These are phyloP conservation scores for Phytophthora crassamura DNA, from an alignment of 352 stramenopile species.

Conservation along the genomic window DNA sequence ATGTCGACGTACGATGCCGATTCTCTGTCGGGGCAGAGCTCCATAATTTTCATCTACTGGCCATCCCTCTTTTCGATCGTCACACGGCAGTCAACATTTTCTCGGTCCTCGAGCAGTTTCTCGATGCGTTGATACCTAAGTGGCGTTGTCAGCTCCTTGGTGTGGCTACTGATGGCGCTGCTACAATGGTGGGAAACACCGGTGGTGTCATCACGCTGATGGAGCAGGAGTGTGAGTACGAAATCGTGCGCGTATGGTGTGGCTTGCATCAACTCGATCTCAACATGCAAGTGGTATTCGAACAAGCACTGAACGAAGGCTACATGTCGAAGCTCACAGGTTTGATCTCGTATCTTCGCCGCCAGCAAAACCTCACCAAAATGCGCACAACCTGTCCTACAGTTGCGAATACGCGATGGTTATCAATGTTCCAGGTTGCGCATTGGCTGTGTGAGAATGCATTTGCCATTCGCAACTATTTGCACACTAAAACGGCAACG, in stretches of 20 bases:
- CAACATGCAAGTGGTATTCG: conserved; percentile 10
- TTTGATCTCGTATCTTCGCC: too few species aligned
- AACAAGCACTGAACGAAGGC: too few species aligned
- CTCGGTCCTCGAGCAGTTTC: neutral
- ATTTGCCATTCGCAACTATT: too few species aligned
- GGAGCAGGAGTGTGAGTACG: neutral
- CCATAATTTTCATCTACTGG: conserved; percentile 17
- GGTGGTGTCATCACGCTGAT: conserved; percentile 7
- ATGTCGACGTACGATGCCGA: conserved; percentile 18
- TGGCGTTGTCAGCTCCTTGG: conserved; percentile 4
- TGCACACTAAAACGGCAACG: too few species aligned
- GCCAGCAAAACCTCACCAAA: too few species aligned
- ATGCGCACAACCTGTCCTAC: too few species aligned
- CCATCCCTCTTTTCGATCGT: conserved; percentile 8
- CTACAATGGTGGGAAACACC: conserved; percentile 1
- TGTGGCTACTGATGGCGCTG: neutral
- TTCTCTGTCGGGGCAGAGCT: conserved; percentile 3
- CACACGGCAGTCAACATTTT: conserved; percentile 21
- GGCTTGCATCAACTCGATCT: conserved; percentile 30
- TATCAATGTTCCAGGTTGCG: too few species aligned
- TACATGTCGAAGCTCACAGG: too few species aligned
- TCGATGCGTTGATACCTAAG: neutral
- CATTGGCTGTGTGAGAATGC: too few species aligned
- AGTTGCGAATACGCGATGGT: too few species aligned
- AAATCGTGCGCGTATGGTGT: conserved; percentile 20